Evolutionary conservation across 2,329 filamentous ascomycete genomes (phyloP).

Genomic region (Fusarium virguliforme): DNA sequence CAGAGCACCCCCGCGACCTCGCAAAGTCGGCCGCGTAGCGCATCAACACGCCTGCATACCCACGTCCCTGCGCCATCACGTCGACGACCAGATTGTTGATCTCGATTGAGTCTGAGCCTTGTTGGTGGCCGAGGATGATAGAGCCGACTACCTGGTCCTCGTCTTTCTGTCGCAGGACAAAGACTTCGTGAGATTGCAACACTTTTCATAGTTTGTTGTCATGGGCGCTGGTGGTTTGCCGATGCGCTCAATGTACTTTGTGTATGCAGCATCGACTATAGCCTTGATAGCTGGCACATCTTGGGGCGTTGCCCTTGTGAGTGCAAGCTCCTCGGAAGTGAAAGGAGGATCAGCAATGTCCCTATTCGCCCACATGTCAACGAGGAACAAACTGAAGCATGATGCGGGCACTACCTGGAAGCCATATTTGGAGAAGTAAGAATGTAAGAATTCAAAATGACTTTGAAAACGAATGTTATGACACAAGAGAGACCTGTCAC

Average conservation of each 20-base stretch:
- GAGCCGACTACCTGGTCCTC: conserved; percentile 49
- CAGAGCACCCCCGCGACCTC: conserved; percentile 38
- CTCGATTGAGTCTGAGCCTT: conserved; percentile 39
- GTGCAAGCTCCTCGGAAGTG: accelerated
- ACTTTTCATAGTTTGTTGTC: conserved; percentile 54
- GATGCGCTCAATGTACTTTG: conserved; percentile 56
- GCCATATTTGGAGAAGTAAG: neutral
- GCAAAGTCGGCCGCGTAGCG: conserved; percentile 53
- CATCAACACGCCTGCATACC: conserved; percentile 54
- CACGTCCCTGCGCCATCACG: conserved; percentile 52
- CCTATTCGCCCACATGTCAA: neutral
- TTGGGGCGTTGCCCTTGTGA: conserved; percentile 13
- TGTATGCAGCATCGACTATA: conserved; percentile 54
- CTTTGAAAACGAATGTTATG: neutral
- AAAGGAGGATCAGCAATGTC: neutral
- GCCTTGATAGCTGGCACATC: conserved; percentile 52
- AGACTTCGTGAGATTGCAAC: conserved; percentile 49
- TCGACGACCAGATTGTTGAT: conserved; percentile 53
- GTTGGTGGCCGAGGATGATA: conserved; percentile 46
- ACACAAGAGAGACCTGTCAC: neutral
- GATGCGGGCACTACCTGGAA: neutral
- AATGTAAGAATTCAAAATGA: neutral
- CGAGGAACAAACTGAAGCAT: neutral
- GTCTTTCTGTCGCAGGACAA: conserved; percentile 37
- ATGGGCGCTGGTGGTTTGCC: conserved; percentile 57